Conservation (phyloP, 805 yeast genomes). For the Starmera caribaea region DNA sequence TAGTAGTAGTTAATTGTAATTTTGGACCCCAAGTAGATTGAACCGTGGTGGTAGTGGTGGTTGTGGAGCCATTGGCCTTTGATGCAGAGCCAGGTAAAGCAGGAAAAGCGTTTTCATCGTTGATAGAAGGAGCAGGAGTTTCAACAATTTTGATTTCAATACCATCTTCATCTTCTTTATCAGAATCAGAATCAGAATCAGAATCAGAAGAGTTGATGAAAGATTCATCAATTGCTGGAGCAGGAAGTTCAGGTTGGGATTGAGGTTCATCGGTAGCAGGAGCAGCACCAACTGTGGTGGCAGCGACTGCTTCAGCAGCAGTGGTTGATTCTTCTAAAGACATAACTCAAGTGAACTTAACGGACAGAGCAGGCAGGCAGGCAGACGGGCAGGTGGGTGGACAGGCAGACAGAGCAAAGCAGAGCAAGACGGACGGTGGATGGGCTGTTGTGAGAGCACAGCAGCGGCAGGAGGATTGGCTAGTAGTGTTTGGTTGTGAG, state of each 20-base stretch:
- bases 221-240: constrained; percentile 3
- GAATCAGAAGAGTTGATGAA: constrained; percentile 4
- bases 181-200: background rate
- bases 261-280: constrained; percentile 1
- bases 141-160: constrained; percentile 5
- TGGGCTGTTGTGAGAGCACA: background rate
- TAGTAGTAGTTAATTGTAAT: constrained; percentile 30
- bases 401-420: background rate
- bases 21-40: constrained; percentile 32
- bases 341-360: background rate
- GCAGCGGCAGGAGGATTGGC: background rate
- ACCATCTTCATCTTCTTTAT: constrained; percentile 1
- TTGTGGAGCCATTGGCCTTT: constrained; percentile 6
- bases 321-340: background rate
- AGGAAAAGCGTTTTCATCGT: constrained; percentile 55
- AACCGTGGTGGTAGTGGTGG: constrained; percentile 18
- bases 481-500: too few relatives aligned
- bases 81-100: constrained; percentile 44
- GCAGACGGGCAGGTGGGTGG: background rate
- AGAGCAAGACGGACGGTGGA: background rate
- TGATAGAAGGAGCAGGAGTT: constrained; percentile 28
- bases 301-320: background rate
- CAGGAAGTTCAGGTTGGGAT: background rate
- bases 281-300: constrained; percentile 1
- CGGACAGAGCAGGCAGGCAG: background rate